Base-by-base conservation (phyloP, 2,329 filamentous ascomycete species). In the Pyrenophora teres region DNA sequence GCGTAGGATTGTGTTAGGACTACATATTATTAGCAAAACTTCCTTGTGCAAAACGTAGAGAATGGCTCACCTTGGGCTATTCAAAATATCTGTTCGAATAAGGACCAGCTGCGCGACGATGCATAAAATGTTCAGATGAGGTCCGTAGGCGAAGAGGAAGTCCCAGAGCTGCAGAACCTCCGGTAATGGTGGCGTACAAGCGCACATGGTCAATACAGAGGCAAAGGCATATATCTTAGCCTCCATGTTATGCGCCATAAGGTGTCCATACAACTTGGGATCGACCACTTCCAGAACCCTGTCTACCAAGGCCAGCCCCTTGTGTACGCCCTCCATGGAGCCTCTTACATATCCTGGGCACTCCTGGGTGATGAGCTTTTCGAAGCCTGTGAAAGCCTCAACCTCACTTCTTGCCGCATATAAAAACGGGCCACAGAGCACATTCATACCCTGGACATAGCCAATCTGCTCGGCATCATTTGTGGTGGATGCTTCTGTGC, bases 361-460 rank as follows among this genome's bases (percentile, higher is more conserved):
- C 73, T 97, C 93, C 48, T 83, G 81, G 1, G 91, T 95, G 57
- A 99, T 85, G 58, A 97, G 88, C 37, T 86, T 87, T 70, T 96
- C 87, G 66, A 99, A 97, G 1, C 92, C 88, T 4, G 90, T 87
- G 65, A 96, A 99, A 2, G 94, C 94, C 76, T 99, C 92, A 6
- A 92, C 88, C 76, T 99, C 94, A 72, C 91, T 96, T 51, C 92
- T 87, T 1, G 94, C 92, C 4, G 91, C 92, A 72, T 99, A 30
- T 39, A 99, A 81, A 69, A 99, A 97, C 0, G 94, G 94, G 0
- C 94, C 94, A 8, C 92, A 93, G 13, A 99, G 83, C 35, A 99
- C 94, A 71, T 99, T 99, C 93, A 99, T 97, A 61, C 94, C 94
- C 75, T 99, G 94, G 2, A 99, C 93, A 66, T 99, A 99, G 35